These are phyloP conservation scores for Pleurotus tuber-regium DNA, from an alignment of 768 basidiomycete species.

Conservation along the genomic window DNA sequence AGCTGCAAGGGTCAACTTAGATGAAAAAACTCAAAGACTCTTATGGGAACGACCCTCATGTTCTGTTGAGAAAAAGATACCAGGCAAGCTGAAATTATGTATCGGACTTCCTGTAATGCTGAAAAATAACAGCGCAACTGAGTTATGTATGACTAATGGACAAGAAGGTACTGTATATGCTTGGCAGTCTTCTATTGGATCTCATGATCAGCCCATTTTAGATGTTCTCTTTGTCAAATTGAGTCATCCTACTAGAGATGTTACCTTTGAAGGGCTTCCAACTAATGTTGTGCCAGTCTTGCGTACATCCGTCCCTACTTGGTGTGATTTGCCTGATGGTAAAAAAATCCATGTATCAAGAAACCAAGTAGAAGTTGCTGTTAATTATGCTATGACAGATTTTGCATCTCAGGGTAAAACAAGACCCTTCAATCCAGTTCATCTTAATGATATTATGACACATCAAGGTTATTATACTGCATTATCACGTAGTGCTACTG, in stretches of 20 bases:
- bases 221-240: conserved; percentile 16
- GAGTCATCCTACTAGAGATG: neutral
- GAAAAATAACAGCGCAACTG: conserved; percentile 26
- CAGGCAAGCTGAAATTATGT: conserved; percentile 28
- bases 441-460: conserved; percentile 27
- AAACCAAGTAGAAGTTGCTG: conserved; percentile 23
- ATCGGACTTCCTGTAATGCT: conserved; percentile 33
- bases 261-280: conserved; percentile 13
- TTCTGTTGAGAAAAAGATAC: conserved; percentile 20
- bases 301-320: too few relatives aligned
- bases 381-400: too few relatives aligned
- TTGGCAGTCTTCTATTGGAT: neutral
- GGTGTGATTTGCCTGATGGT: conserved; percentile 20
- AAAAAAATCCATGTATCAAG: conserved; percentile 13
- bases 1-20: too few relatives aligned
- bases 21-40: too few relatives aligned
- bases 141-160: conserved; percentile 21
- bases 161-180: conserved; percentile 5
- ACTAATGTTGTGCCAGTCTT: conserved; percentile 18
- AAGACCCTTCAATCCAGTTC: conserved; percentile 21
- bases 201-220: conserved; percentile 5
- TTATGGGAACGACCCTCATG: too few relatives aligned
- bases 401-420: conserved; percentile 32
- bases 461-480: too few relatives aligned
- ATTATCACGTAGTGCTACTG: conserved; percentile 22